Percentiles rank a stretch among this genome's conserved stretches.
phyloP scores from a whole-genome alignment of 495 filamentous ascomycete genomes.

The Friedmanniomyces simplex region DNA sequence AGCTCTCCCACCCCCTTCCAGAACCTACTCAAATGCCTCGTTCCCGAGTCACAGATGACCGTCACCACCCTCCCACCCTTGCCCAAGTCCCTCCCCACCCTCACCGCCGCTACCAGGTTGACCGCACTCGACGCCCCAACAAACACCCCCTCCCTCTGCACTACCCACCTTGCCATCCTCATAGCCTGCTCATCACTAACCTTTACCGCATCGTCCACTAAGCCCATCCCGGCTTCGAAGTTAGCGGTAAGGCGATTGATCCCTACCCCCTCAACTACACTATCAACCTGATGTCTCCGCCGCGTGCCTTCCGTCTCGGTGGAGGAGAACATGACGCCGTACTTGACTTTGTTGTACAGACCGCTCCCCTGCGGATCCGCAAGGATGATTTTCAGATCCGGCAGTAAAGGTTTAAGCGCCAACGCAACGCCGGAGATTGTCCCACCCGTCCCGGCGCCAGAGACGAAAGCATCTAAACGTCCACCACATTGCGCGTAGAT shows the following conservation, averaged over 20 bases:
- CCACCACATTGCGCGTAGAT: slow-evolving; percentile 71
- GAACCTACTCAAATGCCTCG: slow-evolving; percentile 86
- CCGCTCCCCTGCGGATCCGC: slow-evolving; percentile 94
- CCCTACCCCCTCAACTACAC: slow-evolving; percentile 91
- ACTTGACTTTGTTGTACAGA: slow-evolving; percentile 76
- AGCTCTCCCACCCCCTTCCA: slow-evolving; percentile 73
- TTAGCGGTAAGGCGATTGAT: slow-evolving; percentile 88
- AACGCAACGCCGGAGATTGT: slow-evolving; percentile 80
- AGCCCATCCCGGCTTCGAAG: slow-evolving; percentile 70
- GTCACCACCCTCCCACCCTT: slow-evolving; percentile 79
- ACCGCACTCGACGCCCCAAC: slow-evolving; percentile 88
- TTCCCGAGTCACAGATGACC: slow-evolving; percentile 82
- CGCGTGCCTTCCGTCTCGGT: slow-evolving; percentile 86
- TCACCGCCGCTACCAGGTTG: slow-evolving; percentile 88
- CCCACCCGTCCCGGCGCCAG: slow-evolving; percentile 91
- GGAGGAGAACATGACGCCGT: slow-evolving; percentile 89
- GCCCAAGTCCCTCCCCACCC: slow-evolving; percentile 63
- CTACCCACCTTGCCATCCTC: slow-evolving; percentile 87
- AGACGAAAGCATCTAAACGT: slow-evolving; percentile 75
- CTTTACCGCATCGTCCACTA: slow-evolving; percentile 81
- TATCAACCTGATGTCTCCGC: slow-evolving; percentile 82
- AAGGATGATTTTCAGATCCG: slow-evolving; percentile 60
- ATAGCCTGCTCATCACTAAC: slow-evolving; percentile 89
- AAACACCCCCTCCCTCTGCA: slow-evolving; percentile 94
- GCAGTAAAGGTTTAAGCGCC: slow-evolving; percentile 63